Evolutionary conservation across 148 eudicot species (phyloP), one percentile per base, ranked within the genome.

Genomic region (Fagopyrum homotropicum): DNA sequence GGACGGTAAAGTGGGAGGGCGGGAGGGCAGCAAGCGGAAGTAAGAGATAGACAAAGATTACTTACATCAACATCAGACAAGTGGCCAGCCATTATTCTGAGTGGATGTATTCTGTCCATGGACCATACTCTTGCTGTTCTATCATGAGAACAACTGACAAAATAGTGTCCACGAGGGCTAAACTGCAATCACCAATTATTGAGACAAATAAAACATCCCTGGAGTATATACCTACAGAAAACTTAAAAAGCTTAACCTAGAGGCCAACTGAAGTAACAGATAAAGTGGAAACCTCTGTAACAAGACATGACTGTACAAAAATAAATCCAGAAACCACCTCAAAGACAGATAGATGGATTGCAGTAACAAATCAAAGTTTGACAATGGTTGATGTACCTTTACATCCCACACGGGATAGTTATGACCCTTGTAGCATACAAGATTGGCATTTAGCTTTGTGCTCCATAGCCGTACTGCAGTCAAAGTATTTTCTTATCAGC

Each of bases 341-440:
- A 57, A 9, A 26, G 22, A 59, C 44, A 30, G 44, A 26, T 19
- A 29, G 44, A 30, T 12, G 45, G 30, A 63, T 11, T 30, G 40
- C 44, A 30, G 35, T 63, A 22, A 66, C 46, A 66, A 43, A 12
- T 3, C 35, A 40, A 66, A 30, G 46, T 17, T 35, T 66, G 19
- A 40, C 2, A 35, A 4, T 11, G 7, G 29, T 49, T 10, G 68
- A 14, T 30, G 4, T 87, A 94, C 98, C 96, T 91, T 90, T 55
- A 95, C 99, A 88, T 95, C 99, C 99, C 99, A 95, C 57, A 95
- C 98, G 75, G 99, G 98, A 74, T 90, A 95, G 81, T 95, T 95
- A 76, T 95, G 99, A 84, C 99, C 99, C 86, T 92, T 95, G 94
- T 95, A 95, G 90, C 98, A 95, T 72, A 92, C 98, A 69, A 95